Evolutionary conservation across 768 basidiomycete genomes (phyloP), one percentile per base, ranked within the genome.

Genomic region (Mycena albidolilacea): DNA sequence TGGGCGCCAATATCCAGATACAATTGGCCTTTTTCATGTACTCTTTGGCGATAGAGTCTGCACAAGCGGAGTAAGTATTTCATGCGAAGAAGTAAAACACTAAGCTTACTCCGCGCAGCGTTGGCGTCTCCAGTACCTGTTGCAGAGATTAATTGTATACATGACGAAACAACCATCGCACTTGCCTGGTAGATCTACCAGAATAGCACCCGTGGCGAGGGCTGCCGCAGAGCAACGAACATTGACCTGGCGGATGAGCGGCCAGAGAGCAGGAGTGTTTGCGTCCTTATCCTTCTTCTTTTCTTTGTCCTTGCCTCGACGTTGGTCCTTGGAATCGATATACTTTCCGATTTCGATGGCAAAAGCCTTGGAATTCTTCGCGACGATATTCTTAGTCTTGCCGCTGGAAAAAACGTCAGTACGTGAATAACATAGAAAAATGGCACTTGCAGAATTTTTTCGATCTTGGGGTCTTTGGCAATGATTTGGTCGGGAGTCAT

Each of bases 1-100:
- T 91, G 5, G 91, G 90, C 3, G 90, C 91, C n/a, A 91, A 78
- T 75, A 91, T 90, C 90, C 90, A 92, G 44, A 91, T 87, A 66
- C 88, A 90, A 59, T 89, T 83, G 64, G 87, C 89, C 68, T 88
- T 90, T 78, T 91, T 91, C 90, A 91, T 90, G 78, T 91, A 91
- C 39, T 88, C 85, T 77, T 90, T 90, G 2, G 91, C 90, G 55
- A 92, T 91, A 60, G 64, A 61, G 57, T 72, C 70, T 71, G 41
- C 48, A 21, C 9, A 44, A 63, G 4, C 30, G 52, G 7, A 21
- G 21, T 67, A n/a, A 74, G 30, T 2, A 41, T 17, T 43, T 21
- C 5, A 12, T 19, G 4, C 23, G 6, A 1, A 7, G 37, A 12
- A 1, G 7, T 17, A 14, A 17, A 21, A 41, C 30, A 43, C 35